Conservation (phyloP, 345 rosid species). For the Populus tremula region DNA sequence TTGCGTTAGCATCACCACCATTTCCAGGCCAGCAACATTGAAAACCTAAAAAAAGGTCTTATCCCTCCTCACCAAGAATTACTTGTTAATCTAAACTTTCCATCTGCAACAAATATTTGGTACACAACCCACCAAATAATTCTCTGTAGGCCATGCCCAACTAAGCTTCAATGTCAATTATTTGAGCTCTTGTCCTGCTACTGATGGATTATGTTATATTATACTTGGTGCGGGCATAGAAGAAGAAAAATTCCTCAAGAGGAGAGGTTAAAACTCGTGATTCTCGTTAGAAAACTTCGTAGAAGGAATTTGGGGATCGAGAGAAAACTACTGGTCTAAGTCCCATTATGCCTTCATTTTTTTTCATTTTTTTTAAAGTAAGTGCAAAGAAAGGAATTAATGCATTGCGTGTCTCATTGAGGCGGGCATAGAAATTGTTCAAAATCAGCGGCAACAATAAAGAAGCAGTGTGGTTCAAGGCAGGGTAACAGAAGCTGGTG, state of each 20-base stretch:
- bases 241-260: no score
- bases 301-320: background rate
- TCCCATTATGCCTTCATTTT: background rate
- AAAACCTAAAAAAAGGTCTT: background rate
- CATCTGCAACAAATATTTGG: background rate
- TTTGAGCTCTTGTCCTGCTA: no score
- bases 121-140: background rate
- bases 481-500: background rate
- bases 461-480: background rate
- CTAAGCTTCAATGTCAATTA: background rate
- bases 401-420: background rate
- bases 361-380: background rate
- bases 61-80: background rate
- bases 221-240: no score
- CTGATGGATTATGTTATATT: no score
- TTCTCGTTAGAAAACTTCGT: background rate
- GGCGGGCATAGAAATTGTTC: background rate
- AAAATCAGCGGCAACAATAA: background rate
- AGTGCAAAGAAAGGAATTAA: background rate
- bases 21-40: background rate
- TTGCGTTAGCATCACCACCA: conserved; percentile 19
- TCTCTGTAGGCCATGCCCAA: background rate
- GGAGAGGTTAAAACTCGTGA: no score
- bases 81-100: background rate
- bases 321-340: background rate